Evolutionary conservation across 257 asterid genomes (phyloP).

Genomic region (Leptodermis oblonga): DNA sequence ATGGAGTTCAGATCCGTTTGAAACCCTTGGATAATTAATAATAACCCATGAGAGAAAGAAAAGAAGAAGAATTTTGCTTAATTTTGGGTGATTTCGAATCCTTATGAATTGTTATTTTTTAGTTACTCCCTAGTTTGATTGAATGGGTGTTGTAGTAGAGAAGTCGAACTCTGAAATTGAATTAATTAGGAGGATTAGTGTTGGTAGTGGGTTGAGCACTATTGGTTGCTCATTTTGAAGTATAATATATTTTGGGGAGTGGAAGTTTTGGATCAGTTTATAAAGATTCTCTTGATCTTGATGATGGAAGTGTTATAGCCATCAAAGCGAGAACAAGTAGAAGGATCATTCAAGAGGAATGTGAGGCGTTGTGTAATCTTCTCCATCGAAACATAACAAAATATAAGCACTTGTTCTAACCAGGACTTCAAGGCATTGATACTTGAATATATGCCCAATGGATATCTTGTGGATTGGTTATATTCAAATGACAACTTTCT

Average conservation of each 20-base stretch:
- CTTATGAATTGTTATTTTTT: no score
- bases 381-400: background rate
- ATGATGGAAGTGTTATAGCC: background rate
- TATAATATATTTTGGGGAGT: no score
- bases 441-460: background rate
- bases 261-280: background rate
- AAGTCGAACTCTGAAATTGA: no score
- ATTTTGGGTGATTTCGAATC: constrained; percentile 1
- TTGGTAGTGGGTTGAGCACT: no score
- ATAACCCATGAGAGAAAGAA: no score
- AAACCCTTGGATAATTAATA: constrained; percentile 14
- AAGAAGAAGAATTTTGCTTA: background rate
- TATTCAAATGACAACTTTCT: background rate
- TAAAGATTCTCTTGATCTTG: background rate
- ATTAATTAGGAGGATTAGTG: no score
- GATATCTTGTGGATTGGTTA: constrained; percentile 7
- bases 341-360: constrained; percentile 1
- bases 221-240: no score
- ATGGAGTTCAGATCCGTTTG: constrained; percentile 80
- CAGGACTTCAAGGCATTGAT: constrained; percentile 1
- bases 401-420: background rate
- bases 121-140: no score
- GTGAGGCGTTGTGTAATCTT: background rate
- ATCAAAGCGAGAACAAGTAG: background rate
- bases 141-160: no score